Conservation (phyloP, 73 alveolate genomes). For the Stentor roeselii region DNA sequence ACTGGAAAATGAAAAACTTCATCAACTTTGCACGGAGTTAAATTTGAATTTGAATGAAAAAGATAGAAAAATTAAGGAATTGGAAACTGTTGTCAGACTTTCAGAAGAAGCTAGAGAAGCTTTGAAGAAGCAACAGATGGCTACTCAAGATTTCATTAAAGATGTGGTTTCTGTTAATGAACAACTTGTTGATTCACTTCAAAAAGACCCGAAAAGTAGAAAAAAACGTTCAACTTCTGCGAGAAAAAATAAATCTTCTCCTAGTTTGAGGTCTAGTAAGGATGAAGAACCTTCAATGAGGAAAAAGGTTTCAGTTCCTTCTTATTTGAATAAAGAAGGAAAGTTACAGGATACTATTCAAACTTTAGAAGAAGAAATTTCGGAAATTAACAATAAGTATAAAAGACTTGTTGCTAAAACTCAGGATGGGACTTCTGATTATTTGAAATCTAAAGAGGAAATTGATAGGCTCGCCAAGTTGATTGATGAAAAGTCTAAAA, state of each 20-base stretch:
- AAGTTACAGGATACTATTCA: not conserved
- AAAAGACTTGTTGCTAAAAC: not conserved
- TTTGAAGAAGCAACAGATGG: not conserved
- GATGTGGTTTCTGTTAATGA: constrained; percentile 21
- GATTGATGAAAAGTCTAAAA: not conserved
- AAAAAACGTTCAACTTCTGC: not conserved
- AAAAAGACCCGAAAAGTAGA: not conserved
- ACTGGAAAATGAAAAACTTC: not conserved
- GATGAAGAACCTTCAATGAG: not conserved
- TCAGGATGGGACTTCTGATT: not conserved
- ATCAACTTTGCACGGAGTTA: not conserved
- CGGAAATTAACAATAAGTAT: not conserved
- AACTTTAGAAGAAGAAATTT: not conserved
- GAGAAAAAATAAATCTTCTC: not conserved
- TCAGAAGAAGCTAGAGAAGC: constrained; percentile 20
- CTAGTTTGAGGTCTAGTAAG: not conserved
- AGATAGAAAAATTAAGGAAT: not conserved
- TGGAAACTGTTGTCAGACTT: not conserved
- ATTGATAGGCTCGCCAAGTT: not conserved
- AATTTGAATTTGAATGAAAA: not conserved
- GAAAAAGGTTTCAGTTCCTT: not conserved
- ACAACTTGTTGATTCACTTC: constrained; percentile 20
- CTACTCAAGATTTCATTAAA: constrained; percentile 16
- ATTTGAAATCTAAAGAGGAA: not conserved
- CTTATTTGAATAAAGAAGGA: constrained; percentile 12